Evolutionary conservation across 306 rosid genomes (phyloP), one percentile per base, ranked within the genome.

Genomic region (Acacia melanoxylon): DNA sequence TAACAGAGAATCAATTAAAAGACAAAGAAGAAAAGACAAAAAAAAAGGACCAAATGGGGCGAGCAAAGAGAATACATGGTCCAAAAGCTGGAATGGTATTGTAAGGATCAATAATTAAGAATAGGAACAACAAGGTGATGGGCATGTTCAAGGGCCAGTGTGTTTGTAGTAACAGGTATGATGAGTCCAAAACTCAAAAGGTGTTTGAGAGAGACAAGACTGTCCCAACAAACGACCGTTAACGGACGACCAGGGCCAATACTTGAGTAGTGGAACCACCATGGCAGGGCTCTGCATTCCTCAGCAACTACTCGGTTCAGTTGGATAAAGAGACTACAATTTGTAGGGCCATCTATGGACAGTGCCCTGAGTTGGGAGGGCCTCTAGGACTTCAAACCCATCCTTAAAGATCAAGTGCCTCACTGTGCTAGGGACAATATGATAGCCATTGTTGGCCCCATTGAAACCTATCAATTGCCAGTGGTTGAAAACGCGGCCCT

Each of bases 291-390:
- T 37, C 68, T 78, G 84, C 58, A 46, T 65, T 83, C 78, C 66
- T 84, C 67, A 51, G 81, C n/a, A 71, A 63, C 40, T 14, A 44
- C 61, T 31, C 33, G 71, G 33, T 27, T 22, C 8, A 42, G 72
- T 74, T 80, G 78, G 84, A 75, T 56, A 40, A 77, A 58, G 61
- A 77, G 48, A 42, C 75, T 68, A 68, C 80, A 78, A 74, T 79
- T 68, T 76, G 58, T 46, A 49, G 85, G 72, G 75, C 45, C 72
- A 51, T 86, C n/a, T 45, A 59, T 59, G 80, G 95, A 86, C 89
- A 84, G 44, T 46, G 92, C 84, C 91, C 81, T 73, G 88, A 81
- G 92, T 80, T 76, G 24, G 16, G n/a, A 76, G 85, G 86, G 84
- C 89, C 83, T 78, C 86, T 70, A 74, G 82, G 78, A 65, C 67